Conservation (phyloP, 805 yeast genomes). For the Metschnikowia kunwiensis region DNA sequence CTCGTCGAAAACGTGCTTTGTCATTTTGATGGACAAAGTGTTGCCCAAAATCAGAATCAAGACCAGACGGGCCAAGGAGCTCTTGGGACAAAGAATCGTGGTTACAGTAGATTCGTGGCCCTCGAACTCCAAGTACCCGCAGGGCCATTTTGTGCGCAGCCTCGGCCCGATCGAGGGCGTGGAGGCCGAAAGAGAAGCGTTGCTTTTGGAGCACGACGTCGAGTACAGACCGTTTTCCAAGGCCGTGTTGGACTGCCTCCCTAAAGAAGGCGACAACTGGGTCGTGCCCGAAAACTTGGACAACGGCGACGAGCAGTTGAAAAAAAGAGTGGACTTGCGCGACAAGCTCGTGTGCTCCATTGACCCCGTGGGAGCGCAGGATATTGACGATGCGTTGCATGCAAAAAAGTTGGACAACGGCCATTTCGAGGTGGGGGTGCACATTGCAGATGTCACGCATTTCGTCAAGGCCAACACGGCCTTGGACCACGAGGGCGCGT, state of each 20-base stretch:
- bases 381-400: slow-evolving; percentile 97
- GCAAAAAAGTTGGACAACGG: slow-evolving; percentile 85
- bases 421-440: slow-evolving; percentile 96
- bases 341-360: slow-evolving; percentile 90
- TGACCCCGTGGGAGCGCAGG: slow-evolving; percentile 98
- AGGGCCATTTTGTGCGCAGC: slow-evolving; percentile 89
- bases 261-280: slow-evolving; percentile 93
- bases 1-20: slow-evolving; percentile 75
- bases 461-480: slow-evolving; percentile 93
- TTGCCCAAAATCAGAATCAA: slow-evolving; percentile 83
- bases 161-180: slow-evolving; percentile 89
- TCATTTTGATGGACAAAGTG: slow-evolving; percentile 82
- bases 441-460: slow-evolving; percentile 97
- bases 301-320: slow-evolving; percentile 50
- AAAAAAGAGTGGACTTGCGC: slow-evolving; percentile 78
- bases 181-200: slow-evolving; percentile 94
- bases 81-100: slow-evolving; percentile 87
- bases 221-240: slow-evolving; percentile 95
- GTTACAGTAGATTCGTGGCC: slow-evolving; percentile 95
- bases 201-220: slow-evolving; percentile 90
- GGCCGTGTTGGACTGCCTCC: slow-evolving; percentile 87
- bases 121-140: slow-evolving; percentile 74
- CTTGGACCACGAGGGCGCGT: slow-evolving; percentile 91
- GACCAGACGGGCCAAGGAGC: slow-evolving; percentile 80
- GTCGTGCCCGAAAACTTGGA: slow-evolving; percentile 65